Conservation (phyloP, 257 asterid genomes). For the Przewalskia tangutica region DNA sequence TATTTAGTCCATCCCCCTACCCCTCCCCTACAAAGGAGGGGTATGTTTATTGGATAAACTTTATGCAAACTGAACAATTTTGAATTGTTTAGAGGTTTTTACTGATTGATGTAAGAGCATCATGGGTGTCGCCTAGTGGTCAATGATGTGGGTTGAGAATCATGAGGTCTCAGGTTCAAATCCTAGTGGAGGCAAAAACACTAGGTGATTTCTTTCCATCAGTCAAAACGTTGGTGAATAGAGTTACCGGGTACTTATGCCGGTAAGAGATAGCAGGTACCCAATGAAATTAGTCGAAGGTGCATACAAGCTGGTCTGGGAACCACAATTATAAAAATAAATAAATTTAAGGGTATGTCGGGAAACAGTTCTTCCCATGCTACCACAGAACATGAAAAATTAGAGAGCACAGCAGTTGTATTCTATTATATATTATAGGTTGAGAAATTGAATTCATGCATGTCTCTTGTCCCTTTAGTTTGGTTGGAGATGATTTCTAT, state of each 20-base stretch:
- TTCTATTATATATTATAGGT: not conserved
- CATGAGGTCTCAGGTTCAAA: not conserved
- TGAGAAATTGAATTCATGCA: not conserved
- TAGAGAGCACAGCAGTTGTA: not conserved
- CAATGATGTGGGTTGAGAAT: not conserved
- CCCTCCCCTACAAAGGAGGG: too few relatives aligned
- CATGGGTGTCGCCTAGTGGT: not conserved
- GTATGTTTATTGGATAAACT: too few relatives aligned
- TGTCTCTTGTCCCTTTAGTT: not conserved
- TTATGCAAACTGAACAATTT: too few relatives aligned
- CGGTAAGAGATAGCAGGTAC: not conserved
- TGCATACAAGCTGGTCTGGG: not conserved
- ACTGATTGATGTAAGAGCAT: not conserved
- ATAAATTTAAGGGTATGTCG: not conserved
- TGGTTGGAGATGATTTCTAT: not conserved
- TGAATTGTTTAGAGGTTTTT: too few relatives aligned
- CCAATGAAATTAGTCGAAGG: not conserved
- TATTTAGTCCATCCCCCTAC: too few relatives aligned
- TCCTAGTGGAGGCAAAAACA: not conserved
- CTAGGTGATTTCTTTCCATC: not conserved
- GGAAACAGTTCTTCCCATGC: not conserved
- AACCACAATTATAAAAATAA: not conserved
- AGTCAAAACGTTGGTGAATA: not conserved
- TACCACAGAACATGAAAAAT: not conserved
- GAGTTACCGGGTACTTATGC: not conserved